Evolutionary conservation across 2,329 filamentous ascomycete genomes (phyloP), one percentile per base, ranked within the genome.

Genomic region (Ophiostoma himal-ulmi): DNA sequence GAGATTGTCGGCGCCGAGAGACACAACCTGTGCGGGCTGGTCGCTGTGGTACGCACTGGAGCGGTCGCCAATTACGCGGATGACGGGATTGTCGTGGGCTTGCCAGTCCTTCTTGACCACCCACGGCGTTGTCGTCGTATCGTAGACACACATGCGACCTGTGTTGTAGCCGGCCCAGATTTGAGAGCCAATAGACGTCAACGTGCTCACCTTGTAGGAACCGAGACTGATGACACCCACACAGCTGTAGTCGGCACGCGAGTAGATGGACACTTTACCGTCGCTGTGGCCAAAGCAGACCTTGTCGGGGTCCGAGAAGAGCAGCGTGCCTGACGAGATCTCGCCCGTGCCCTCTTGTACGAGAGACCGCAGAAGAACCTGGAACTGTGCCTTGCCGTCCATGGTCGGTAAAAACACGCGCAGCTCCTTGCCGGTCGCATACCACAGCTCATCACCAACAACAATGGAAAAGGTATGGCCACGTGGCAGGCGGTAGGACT

Each of bases 111-210:
- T 99, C 80, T 92, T 89, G 36, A 96, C 88, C 26, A 85, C 85
- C 95, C 95, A 99, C 0, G 94, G 94, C n/a, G 86, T 88, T 39
- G 87, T 85, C 11, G 83, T 86, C 13, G 92, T 91, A 78, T 99
- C 94, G 79, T 97, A 99, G 8, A 98, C 91, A 76, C 93, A 95
- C 41, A 97, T 88, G 85, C 91, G 96, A 20, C 95, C 95, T 0
- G 92, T 97, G 78, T 94, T 97, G 81, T 94, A 98, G 2, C 90
- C 94, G 37, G 93, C 93, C 95, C 95, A 99, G 0, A 99, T 83
- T 76, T 92, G 87, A 72, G 89, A 86, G 5, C 93, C 94, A 3
- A 93, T 91, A 10, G 93, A 92, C 1, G 89, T 87, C 69, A 99
- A 82, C 48, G 91, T 89, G 77, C 93, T 97, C 79, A 99, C 96